These are phyloP conservation scores for Tetraselmis chui DNA, from an alignment of 139 green algal species.

Conservation along the genomic window DNA sequence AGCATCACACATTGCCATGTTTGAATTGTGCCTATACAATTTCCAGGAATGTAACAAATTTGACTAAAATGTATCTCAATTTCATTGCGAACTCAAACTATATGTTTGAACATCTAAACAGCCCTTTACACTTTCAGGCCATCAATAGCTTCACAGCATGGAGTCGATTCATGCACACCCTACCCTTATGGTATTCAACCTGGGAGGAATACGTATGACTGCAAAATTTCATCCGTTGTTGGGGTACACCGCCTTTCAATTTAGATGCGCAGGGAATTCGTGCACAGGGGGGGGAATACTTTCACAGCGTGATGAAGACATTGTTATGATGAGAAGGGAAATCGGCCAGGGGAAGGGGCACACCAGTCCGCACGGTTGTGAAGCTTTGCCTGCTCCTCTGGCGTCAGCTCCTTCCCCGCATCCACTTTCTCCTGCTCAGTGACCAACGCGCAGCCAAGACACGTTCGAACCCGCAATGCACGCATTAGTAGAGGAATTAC, in stretches of 20 bases:
- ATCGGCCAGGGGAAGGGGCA: neutral
- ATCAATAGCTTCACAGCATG: too few relatives aligned
- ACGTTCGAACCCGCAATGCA: neutral
- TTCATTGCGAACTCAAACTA: too few relatives aligned
- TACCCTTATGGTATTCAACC: neutral
- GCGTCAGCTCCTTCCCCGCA: constrained; percentile 28
- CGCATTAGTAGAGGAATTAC: too few relatives aligned
- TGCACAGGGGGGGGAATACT: neutral
- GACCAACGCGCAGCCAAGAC: neutral
- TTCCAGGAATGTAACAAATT: too few relatives aligned
- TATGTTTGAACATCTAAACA: too few relatives aligned
- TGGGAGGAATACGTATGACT: neutral
- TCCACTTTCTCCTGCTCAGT: constrained; percentile 16
- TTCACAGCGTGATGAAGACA: neutral
- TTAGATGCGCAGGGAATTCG: neutral
- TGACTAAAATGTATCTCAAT: too few relatives aligned
- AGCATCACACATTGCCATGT: too few relatives aligned
- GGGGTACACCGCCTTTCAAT: too few relatives aligned
- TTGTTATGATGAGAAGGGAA: neutral
- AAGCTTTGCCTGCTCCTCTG: constrained; percentile 44
- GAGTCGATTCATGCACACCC: too few relatives aligned
- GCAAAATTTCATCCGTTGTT: neutral
- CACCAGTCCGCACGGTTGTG: constrained; percentile 23
- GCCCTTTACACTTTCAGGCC: too few relatives aligned
- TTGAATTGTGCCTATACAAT: too few relatives aligned